Conservation (phyloP, 2,329 filamentous ascomycete genomes). For the Verticillium isaacii region DNA sequence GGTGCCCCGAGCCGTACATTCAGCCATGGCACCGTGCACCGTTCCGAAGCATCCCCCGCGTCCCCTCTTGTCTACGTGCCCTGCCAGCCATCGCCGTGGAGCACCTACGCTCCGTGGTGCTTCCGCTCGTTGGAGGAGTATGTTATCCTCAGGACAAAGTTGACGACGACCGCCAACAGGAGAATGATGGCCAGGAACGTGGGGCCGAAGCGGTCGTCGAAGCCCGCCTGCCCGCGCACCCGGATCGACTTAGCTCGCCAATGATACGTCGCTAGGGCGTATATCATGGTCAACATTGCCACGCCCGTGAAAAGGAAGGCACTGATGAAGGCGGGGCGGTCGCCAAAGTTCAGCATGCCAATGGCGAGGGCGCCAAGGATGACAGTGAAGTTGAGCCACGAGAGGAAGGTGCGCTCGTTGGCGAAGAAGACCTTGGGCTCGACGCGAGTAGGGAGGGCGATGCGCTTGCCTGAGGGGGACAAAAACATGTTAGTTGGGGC, state of each 20-base stretch:
- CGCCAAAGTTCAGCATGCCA: conserved; percentile 96
- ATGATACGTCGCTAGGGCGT: conserved; percentile 92
- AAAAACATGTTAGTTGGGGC: conserved; percentile 3
- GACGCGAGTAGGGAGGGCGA: conserved; percentile 94
- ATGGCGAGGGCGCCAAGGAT: conserved; percentile 95
- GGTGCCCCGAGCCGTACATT: too few relatives aligned
- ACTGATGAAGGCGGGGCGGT: conserved; percentile 88
- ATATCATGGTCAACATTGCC: conserved; percentile 91
- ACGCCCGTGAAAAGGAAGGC: conserved; percentile 92
- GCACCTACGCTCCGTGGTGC: neutral
- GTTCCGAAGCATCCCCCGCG: too few relatives aligned
- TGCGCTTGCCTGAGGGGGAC: conserved; percentile 77
- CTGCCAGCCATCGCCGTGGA: neutral
- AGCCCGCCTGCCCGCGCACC: conserved; percentile 85
- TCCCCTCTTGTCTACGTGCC: neutral
- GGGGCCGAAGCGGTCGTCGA: conserved; percentile 93
- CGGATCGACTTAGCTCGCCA: conserved; percentile 94
- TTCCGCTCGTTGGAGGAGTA: conserved; percentile 30
- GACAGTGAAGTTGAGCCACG: conserved; percentile 99
- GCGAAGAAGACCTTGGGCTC: conserved; percentile 99
- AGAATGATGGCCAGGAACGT: conserved; percentile 85
- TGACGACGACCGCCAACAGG: conserved; percentile 85
- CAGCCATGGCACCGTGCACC: too few relatives aligned
- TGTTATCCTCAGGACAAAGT: conserved; percentile 79
- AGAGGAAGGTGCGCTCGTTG: conserved; percentile 98